These are phyloP conservation scores for Diaporthe eres DNA, from an alignment of 2,329 filamentous ascomycete species.

Conservation along the genomic window DNA sequence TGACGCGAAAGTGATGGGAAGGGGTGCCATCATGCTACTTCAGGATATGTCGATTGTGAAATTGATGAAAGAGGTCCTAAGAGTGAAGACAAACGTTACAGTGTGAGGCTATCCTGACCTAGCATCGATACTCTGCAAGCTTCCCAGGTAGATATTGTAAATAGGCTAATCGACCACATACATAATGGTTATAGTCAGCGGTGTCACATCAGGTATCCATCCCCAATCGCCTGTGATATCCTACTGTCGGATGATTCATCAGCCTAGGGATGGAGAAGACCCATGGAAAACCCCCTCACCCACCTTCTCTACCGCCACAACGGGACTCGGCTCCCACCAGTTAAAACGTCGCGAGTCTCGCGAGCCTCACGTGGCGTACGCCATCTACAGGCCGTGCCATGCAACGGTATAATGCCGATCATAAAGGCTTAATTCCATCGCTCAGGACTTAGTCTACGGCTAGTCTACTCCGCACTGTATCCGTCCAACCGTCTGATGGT, in stretches of 20 bases:
- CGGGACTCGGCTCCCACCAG: slow-evolving; percentile 4
- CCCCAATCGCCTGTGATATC: neutral
- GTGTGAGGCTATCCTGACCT: neutral
- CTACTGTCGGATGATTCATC: neutral
- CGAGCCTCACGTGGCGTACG: neutral
- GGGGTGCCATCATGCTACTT: neutral
- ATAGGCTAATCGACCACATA: neutral
- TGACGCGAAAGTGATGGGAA: slow-evolving; percentile 29
- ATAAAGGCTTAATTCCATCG: neutral
- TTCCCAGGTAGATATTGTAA: too few relatives aligned
- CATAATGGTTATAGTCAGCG: neutral
- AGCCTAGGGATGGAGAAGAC: neutral
- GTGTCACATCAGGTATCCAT: neutral
- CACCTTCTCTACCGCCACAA: neutral
- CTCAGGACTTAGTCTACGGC: neutral
- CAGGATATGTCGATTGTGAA: neutral
- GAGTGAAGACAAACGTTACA: too few relatives aligned
- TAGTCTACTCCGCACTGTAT: slow-evolving; percentile 16
- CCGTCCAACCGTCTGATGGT: neutral
- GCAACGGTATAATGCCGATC: slow-evolving; percentile 17
- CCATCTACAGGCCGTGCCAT: neutral
- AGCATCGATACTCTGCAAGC: neutral
- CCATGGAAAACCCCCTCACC: neutral
- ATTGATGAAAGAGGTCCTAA: neutral
- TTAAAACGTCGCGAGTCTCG: neutral